Conservation (phyloP, 164 flowering plant genomes). For the Liquidambar formosana region DNA sequence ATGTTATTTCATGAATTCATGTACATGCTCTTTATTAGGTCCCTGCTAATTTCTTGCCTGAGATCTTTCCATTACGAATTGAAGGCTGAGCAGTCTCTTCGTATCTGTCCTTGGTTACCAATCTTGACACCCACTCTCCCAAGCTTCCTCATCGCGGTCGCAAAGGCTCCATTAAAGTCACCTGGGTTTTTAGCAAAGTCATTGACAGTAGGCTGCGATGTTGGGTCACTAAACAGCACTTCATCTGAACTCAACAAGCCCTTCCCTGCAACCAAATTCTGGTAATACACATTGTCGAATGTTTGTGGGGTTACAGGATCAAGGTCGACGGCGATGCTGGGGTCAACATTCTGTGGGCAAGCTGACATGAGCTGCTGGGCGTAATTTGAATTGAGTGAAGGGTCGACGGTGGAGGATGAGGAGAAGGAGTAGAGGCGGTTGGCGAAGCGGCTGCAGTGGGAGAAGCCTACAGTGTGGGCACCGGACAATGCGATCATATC, state of each 20-base stretch:
- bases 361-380: constrained; percentile 52
- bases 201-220: constrained; percentile 40
- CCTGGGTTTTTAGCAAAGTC: constrained; percentile 45
- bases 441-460: constrained; percentile 69
- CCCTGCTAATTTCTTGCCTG: too few species aligned
- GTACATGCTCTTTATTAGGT: too few species aligned
- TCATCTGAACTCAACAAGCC: constrained; percentile 76
- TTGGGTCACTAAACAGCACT: constrained; percentile 49
- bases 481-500: constrained; percentile 86
- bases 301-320: constrained; percentile 57
- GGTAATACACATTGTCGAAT: constrained; percentile 70
- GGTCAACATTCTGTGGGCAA: constrained; percentile 60
- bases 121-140: constrained; percentile 67
- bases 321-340: constrained; percentile 51
- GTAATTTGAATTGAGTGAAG: constrained; percentile 56
- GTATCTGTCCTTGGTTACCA: constrained; percentile 54
- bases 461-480: constrained; percentile 79
- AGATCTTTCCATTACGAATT: constrained; percentile 25
- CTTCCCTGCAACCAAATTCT: constrained; percentile 54
- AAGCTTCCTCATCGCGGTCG: constrained; percentile 59
- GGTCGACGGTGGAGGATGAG: constrained; percentile 47
- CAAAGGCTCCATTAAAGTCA: constrained; percentile 48
- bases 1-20: too few species aligned
- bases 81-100: constrained; percentile 57
- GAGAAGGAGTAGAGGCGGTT: constrained; percentile 59